Evolutionary conservation across 768 basidiomycete genomes (phyloP), one percentile per base, ranked within the genome.

Genomic region (Suillus clintonianus): DNA sequence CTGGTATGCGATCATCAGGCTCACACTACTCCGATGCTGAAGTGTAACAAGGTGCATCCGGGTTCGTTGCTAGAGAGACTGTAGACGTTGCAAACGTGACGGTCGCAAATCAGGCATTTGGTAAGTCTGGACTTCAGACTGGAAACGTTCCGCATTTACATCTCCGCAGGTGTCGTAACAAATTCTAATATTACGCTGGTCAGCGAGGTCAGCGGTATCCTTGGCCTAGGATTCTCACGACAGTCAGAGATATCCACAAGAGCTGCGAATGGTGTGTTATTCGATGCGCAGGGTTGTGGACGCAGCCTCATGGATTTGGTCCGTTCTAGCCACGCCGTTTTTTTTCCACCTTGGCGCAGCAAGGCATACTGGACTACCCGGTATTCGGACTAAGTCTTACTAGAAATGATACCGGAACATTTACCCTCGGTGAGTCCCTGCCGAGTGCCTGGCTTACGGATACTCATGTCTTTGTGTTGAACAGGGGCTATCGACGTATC

Each of bases 201-300:
- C 11, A 86, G 90, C 69, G 73, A 89, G 55, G 79, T 86, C 9
- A 93, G 90, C 63, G 92, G 92, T 3, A 75, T 94, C 42, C 70
- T 94, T 24, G 92, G 92, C 24, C 77, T 94, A 34, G 91, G 92
- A 1, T 94, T 94, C 73, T 81, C 90, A 32, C 83, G 91, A 24
- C 78, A 92, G 41, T 92, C 92, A 2, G 79, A 81, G 14, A 87
- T 94, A 32, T 75, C 82, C 7, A 70, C 67, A 27, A 68, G 74
- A 4, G 74, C 79, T 10, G 72, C 78, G 13, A 84, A 86, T 65
- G 85, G 90, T 89, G 67, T 58, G 74, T 68, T 82, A 66, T 24
- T 56, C 50, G 37, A 43, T 24, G 51, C 6, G 45, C 22, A 32
- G 32, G n/a, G 50, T 51, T 24, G 36, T 42, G 1, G 34, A n/a